Conservation (phyloP, 2,329 filamentous ascomycete genomes). For the Aspergillus sp. region DNA sequence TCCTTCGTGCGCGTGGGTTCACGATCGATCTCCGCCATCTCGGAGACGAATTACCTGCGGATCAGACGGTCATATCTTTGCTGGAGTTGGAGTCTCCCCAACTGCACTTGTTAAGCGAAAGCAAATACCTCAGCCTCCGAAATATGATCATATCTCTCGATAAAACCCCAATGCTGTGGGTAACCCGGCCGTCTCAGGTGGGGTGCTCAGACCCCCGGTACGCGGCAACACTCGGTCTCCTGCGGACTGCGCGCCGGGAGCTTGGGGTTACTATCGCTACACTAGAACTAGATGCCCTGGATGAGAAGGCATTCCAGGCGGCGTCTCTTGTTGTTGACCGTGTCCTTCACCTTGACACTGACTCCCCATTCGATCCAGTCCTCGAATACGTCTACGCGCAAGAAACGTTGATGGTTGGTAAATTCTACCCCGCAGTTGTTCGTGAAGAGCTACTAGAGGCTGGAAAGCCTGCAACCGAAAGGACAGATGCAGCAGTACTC, state of each 20-base stretch:
- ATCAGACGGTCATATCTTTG: not conserved
- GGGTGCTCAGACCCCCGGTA: slow-evolving; percentile 29
- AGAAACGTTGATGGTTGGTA: slow-evolving; percentile 14
- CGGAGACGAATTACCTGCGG: not conserved
- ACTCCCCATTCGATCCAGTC: slow-evolving; percentile 1
- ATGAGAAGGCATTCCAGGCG: not conserved
- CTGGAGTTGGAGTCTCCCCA: not conserved
- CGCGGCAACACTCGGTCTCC: slow-evolving; percentile 26
- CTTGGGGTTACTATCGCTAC: slow-evolving; percentile 4
- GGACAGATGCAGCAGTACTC: not conserved
- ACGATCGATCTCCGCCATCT: not conserved
- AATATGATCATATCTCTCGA: not conserved
- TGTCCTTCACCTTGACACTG: not conserved
- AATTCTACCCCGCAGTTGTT: slow-evolving; percentile 2
- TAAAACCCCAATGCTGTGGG: slow-evolving; percentile 27
- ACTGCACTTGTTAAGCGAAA: not conserved
- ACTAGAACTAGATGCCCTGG: not conserved
- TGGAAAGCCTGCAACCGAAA: not conserved
- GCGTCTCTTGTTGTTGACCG: not conserved
- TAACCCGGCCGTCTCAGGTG: slow-evolving; percentile 24
- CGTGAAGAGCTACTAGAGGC: not conserved
- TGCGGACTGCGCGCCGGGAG: slow-evolving; percentile 31
- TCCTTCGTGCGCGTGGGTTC: not conserved
- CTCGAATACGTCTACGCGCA: slow-evolving; percentile 18
- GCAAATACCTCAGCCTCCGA: not conserved